A percentile compares a stretch with the other conserved stretches of the same genome.
These are phyloP conservation scores for Scedosporium minutisporum DNA, from an alignment of 2,329 filamentous ascomycete species.

Conservation along the genomic window DNA sequence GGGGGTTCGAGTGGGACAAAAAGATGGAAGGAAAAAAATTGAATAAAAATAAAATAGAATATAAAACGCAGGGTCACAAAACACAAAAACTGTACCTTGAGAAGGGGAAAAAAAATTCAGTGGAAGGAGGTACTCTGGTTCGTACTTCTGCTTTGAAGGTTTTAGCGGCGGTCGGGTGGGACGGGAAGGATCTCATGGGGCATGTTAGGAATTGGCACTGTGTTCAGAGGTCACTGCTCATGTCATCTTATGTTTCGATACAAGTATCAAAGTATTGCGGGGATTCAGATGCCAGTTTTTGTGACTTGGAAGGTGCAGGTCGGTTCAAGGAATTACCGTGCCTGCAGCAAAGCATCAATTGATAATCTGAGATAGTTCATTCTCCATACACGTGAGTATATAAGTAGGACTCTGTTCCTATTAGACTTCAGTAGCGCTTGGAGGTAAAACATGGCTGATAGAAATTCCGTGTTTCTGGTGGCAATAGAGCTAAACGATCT, in stretches of 20 bases:
- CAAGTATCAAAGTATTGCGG: background rate
- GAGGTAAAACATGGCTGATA: background rate
- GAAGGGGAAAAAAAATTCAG: background rate
- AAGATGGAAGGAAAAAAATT: background rate
- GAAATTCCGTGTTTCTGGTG: background rate
- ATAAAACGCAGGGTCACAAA: background rate
- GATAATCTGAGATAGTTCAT: no score
- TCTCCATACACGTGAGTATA: no score
- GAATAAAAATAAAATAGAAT: background rate
- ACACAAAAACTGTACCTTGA: background rate
- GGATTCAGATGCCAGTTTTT: background rate
- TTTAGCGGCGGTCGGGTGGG: background rate
- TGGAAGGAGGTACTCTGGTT: background rate
- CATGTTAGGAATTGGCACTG: background rate
- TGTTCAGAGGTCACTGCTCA: background rate
- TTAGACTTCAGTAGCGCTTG: background rate
- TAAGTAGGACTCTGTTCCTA: background rate
- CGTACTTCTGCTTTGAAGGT: background rate
- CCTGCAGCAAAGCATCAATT: no score
- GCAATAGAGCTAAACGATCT: background rate
- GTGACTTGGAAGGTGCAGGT: background rate
- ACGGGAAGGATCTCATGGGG: background rate
- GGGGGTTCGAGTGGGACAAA: background rate
- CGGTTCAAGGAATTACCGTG: no score
- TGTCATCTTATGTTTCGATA: slow-evolving; percentile 1